Percentiles rank a stretch among this genome's conserved stretches.
Conservation (phyloP, 345 rosid genomes). For the Aquilaria yunnanensis region DNA sequence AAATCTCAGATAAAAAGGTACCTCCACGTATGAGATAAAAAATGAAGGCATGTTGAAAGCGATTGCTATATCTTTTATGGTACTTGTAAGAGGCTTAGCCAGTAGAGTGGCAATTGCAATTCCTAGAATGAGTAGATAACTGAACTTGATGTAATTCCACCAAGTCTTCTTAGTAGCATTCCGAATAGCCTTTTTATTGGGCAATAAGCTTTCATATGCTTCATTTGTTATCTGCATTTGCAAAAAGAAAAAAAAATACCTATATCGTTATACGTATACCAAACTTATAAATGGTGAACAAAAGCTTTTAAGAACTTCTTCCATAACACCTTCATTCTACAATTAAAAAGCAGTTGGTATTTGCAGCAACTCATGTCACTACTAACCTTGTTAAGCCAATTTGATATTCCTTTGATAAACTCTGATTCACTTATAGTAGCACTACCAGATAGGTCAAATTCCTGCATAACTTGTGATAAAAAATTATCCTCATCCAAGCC, state of each 20-base stretch:
- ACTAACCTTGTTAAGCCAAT: constrained; percentile 24
- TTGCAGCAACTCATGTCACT: neutral
- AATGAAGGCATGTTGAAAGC: constrained; percentile 29
- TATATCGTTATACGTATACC: neutral
- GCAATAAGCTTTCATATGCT: constrained; percentile 21
- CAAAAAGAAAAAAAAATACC: neutral
- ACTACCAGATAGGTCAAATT: constrained; percentile 30
- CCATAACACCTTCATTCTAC: constrained; percentile 14
- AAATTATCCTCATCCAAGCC: constrained; percentile 21
- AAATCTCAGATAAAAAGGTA: constrained; percentile 35
- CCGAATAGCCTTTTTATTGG: neutral
- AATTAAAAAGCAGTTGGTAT: neutral
- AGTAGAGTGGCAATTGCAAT: constrained; percentile 22
- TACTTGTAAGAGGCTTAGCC: constrained; percentile 25
- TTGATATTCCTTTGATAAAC: constrained; percentile 30
- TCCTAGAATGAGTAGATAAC: constrained; percentile 25
- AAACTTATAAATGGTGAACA: too few relatives aligned
- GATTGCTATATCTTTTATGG: constrained; percentile 20
- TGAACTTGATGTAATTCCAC: constrained; percentile 35
- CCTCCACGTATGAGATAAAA: constrained; percentile 28
- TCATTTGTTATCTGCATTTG: constrained; percentile 19
- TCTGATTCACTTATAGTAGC: constrained; percentile 23
- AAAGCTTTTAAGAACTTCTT: too few relatives aligned
- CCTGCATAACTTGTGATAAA: constrained; percentile 19
- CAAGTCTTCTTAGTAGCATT: constrained; percentile 13